phyloP scores from a whole-genome alignment of 768 basidiomycete species.

The Agaricus subrufescens region DNA sequence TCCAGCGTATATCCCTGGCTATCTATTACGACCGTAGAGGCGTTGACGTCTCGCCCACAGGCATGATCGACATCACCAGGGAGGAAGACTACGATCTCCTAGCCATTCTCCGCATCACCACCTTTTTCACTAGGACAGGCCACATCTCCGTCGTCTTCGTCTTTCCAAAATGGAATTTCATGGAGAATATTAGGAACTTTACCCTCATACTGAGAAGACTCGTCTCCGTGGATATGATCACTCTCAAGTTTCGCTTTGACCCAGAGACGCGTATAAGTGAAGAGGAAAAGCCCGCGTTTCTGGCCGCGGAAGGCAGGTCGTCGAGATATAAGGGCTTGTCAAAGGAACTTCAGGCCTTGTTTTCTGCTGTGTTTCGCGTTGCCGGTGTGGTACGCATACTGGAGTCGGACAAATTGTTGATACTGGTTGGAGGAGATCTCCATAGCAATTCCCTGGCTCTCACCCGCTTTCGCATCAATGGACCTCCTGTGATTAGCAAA shows the following conservation, averaged over 20 bases:
- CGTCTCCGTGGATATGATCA: slow-evolving; percentile 10
- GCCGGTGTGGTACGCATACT: slow-evolving; percentile 8
- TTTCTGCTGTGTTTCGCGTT: slow-evolving; percentile 8
- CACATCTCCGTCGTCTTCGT: slow-evolving; percentile 11
- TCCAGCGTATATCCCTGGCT: slow-evolving; percentile 10
- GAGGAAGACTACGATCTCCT: slow-evolving; percentile 9
- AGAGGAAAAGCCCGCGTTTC: slow-evolving; percentile 4
- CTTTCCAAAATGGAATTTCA: slow-evolving; percentile 11
- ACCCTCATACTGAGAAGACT: slow-evolving; percentile 9
- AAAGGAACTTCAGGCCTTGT: slow-evolving; percentile 5
- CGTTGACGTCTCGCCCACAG: slow-evolving; percentile 9
- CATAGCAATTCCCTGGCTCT: slow-evolving; percentile 1
- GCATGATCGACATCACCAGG: slow-evolving; percentile 10
- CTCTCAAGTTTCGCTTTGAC: slow-evolving; percentile 9
- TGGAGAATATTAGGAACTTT: slow-evolving; percentile 11
- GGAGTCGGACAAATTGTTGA: slow-evolving; percentile 7
- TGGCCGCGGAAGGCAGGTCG: slow-evolving; percentile 8
- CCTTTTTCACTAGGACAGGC: slow-evolving; percentile 9
- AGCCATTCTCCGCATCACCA: slow-evolving; percentile 9
- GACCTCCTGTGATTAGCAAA: slow-evolving; percentile 8
- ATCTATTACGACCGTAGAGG: slow-evolving; percentile 11
- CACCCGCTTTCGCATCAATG: slow-evolving; percentile 3
- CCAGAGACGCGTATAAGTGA: slow-evolving; percentile 4
- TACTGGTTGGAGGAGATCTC: slow-evolving; percentile 5
- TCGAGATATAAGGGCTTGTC: slow-evolving; percentile 8